Percentiles rank a stretch among this genome's conserved stretches.
Conservation (phyloP, 2,329 filamentous ascomycete species). For the Aspergillus pseudotamarii region DNA sequence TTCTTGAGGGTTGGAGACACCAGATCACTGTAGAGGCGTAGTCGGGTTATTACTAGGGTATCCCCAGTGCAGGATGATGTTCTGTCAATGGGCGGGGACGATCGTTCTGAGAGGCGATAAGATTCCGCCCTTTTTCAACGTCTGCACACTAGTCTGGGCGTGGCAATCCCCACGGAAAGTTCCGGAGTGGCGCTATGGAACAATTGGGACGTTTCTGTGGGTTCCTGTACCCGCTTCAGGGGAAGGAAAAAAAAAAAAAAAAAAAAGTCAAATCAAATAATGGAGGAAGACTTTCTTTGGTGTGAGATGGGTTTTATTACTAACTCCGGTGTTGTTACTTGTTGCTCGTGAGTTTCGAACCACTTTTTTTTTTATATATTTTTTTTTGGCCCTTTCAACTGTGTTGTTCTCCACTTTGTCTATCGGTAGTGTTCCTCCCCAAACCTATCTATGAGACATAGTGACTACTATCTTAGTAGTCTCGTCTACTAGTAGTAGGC, state of each 20-base stretch:
- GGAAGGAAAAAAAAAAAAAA: background rate
- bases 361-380: background rate
- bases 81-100: background rate
- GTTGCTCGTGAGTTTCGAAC: background rate
- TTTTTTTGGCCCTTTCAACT: no score
- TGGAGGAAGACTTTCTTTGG: background rate
- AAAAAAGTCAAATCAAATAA: constrained; percentile 1
- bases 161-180: constrained; percentile 24
- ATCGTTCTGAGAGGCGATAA: constrained; percentile 8
- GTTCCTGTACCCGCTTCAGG: constrained; percentile 1
- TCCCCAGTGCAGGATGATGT: background rate
- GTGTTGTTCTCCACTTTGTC: background rate
- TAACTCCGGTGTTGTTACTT: background rate
- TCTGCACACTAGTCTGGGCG: constrained; percentile 7
- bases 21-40: background rate
- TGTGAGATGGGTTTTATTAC: background rate
- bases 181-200: constrained; percentile 21
- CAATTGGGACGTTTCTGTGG: constrained; percentile 2
- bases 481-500: background rate
- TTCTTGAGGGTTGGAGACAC: background rate
- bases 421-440: background rate
- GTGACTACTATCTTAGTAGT: background rate
- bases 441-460: background rate
- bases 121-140: constrained; percentile 6
- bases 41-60: background rate